phyloP scores from a whole-genome alignment of 805 yeast genomes.

The Ogataea degrootiae region DNA sequence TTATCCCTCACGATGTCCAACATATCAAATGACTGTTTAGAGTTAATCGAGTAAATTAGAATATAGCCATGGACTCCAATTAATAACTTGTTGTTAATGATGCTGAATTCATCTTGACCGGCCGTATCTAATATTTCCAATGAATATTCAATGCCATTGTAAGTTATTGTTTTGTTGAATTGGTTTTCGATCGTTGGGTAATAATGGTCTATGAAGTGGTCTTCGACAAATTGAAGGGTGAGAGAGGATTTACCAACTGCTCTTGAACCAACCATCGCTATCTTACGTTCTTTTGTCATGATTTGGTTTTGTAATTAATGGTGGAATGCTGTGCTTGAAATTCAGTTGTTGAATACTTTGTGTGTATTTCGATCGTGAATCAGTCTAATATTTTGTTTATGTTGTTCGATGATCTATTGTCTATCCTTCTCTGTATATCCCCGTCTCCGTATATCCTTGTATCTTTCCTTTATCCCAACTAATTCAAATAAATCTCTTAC shows the following conservation, averaged over 20 bases:
- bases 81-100: constrained; percentile 71
- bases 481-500: too few species aligned
- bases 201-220: constrained; percentile 82
- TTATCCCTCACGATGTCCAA: constrained; percentile 76
- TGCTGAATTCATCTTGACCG: constrained; percentile 86
- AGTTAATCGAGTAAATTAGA: constrained; percentile 76
- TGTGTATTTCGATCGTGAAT: too few species aligned
- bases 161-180: constrained; percentile 62
- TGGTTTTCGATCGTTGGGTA: constrained; percentile 91
- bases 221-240: constrained; percentile 80
- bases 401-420: too few species aligned
- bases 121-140: constrained; percentile 89
- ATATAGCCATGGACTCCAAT: constrained; percentile 83
- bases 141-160: constrained; percentile 70
- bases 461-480: too few species aligned
- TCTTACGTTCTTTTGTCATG: constrained; percentile 53
- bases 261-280: constrained; percentile 83
- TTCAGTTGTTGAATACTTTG: too few species aligned
- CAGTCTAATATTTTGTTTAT: too few species aligned
- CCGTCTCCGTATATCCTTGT: too few species aligned
- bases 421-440: too few species aligned
- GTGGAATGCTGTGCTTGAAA: too few species aligned
- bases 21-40: constrained; percentile 72
- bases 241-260: constrained; percentile 87
- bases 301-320: not conserved